Evolutionary conservation across 441 rosid species (phyloP).

Genomic region (Populus hybrid): DNA sequence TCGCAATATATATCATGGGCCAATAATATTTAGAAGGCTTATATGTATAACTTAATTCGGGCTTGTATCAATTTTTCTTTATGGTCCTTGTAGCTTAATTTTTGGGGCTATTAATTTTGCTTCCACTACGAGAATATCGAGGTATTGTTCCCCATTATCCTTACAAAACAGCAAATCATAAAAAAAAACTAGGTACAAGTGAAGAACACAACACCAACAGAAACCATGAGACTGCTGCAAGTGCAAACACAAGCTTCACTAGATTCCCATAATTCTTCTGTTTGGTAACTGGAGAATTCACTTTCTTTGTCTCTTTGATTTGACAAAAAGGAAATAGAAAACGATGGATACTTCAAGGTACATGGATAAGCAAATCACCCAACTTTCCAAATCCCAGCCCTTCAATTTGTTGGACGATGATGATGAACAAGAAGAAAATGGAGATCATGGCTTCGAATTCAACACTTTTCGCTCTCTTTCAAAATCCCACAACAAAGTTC

Average conservation of each 20-base stretch:
- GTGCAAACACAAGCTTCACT: neutral
- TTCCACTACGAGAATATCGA: too few species aligned
- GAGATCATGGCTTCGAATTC: conserved; percentile 18
- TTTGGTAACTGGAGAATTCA: neutral
- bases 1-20: too few species aligned
- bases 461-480: conserved; percentile 2
- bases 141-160: too few species aligned
- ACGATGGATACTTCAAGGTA: conserved; percentile 23
- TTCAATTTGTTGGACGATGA: conserved; percentile 23
- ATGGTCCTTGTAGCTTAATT: neutral
- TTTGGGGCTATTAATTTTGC: neutral
- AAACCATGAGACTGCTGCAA: neutral
- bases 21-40: too few species aligned
- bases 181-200: neutral
- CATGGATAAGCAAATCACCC: conserved; percentile 31
- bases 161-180: too few species aligned
- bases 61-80: neutral
- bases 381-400: conserved; percentile 11
- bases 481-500: neutral
- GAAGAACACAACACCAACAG: neutral
- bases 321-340: neutral
- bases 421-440: neutral
- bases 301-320: neutral
- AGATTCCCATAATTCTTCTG: neutral
- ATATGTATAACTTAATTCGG: neutral